Evolutionary conservation across 163 green algal species (phyloP), one percentile per base, ranked within the genome.

Genomic region (Botryococcus braunii): DNA sequence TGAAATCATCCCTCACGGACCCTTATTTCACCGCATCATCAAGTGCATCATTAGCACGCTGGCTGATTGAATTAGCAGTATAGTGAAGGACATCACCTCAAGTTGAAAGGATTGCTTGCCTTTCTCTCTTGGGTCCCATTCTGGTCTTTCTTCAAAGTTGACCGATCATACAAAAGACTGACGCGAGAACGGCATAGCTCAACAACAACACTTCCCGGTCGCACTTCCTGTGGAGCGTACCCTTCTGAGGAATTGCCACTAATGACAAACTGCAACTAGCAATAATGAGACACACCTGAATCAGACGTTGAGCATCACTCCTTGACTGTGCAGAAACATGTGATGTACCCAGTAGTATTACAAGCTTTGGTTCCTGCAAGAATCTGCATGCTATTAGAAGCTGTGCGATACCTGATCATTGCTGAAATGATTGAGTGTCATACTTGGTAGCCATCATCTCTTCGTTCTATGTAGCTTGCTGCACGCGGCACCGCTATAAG

Each of bases 101-200:
- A 13, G 52, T 11, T 27, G 8, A 17, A n/a, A 27, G 34, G 8
- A 27, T 27, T 61, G n/a, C 9, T 11, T 38, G 52, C 17, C 52
- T 13, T n/a, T 61, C 52, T 61, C n/a, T n/a, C n/a, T n/a, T n/a
- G 17, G n/a, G 32, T 29, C 52, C 34, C 52, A 17, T 17, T 27
- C 34, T 17, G 11, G 17, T 17, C n/a, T 61, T 25, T 17, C 17
- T 61, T 27, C 32, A 27, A 61, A 8, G 13, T n/a, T n/a, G 52
- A 9, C 17, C 40, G 6, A 13, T 69, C 46, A 34, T 79, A 82
- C 57, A 95, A 69, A 8, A 84, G 49, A 0, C 76, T 81, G 0
- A 81, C 74, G 9, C 89, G 78, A 55, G 77, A 88, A 4, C 78
- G 74, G 68, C 91, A 97, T 9, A 97, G 80, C 79, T 97, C 91